Conservation (phyloP, 495 filamentous ascomycete species). For the Penicillium bialowiezense region DNA sequence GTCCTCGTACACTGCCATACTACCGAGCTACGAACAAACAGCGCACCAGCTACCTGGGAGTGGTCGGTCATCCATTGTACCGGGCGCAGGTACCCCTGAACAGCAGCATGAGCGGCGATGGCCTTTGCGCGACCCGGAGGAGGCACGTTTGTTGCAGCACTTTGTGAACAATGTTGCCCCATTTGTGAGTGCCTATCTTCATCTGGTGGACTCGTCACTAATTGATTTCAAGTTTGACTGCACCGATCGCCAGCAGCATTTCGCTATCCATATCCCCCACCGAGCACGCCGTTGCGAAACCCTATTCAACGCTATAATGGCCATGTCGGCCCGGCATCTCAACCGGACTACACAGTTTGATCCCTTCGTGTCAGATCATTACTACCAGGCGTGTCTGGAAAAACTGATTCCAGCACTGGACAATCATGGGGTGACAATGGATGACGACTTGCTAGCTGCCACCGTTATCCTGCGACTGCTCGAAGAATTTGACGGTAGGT, state of each 20-base stretch:
- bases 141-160: constrained; percentile 18
- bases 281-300: constrained; percentile 47
- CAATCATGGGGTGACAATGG: constrained; percentile 44
- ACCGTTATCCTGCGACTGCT: constrained; percentile 59
- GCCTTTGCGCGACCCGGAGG: constrained; percentile 22
- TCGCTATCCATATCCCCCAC: constrained; percentile 51
- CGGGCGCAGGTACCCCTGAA: neutral
- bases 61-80: neutral
- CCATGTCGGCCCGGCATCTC: constrained; percentile 54
- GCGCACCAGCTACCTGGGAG: neutral
- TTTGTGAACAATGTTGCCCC: constrained; percentile 23
- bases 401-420: constrained; percentile 48
- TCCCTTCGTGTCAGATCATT: constrained; percentile 43
- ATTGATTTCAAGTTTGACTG: constrained; percentile 48
- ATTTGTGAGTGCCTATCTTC: constrained; percentile 15
- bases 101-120: constrained; percentile 7
- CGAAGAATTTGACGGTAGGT: constrained; percentile 58
- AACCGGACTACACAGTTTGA: constrained; percentile 47
- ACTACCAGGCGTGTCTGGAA: constrained; percentile 49
- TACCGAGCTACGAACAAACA: neutral
- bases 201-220: neutral
- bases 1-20: neutral
- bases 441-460: constrained; percentile 58
- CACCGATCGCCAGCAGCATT: constrained; percentile 54
- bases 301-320: constrained; percentile 57